Evolutionary conservation across 2,329 filamentous ascomycete species (phyloP).

Genomic region (Epichloe festucae): DNA sequence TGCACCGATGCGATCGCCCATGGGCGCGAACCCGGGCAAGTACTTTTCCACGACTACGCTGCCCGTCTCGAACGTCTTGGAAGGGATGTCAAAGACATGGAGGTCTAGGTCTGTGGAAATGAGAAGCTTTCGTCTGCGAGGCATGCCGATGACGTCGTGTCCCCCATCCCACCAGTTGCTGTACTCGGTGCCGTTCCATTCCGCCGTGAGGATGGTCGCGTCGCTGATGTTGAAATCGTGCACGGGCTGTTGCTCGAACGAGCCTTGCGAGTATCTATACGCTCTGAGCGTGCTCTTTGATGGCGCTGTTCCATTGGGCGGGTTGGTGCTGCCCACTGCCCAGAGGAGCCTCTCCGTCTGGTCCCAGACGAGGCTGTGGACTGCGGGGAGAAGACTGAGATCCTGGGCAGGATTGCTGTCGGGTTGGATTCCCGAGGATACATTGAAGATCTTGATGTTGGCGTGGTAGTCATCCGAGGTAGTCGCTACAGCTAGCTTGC

Average conservation of each 20-base stretch:
- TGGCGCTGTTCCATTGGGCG: background rate
- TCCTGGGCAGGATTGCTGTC: background rate
- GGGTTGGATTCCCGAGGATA: background rate
- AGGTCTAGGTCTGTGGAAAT: conserved; percentile 2
- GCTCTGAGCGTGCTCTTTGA: conserved; percentile 1
- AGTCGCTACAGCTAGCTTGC: conserved; percentile 1
- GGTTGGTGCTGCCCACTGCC: background rate
- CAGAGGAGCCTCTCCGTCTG: background rate
- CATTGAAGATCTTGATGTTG: conserved; percentile 1
- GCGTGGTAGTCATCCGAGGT: background rate
- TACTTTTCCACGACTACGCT: background rate
- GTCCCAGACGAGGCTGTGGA: conserved; percentile 2
- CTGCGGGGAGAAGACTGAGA: background rate
- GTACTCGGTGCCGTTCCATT: background rate
- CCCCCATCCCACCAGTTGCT: conserved; percentile 2
- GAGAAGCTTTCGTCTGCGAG: background rate
- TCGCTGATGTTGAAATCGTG: background rate
- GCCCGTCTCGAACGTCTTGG: background rate
- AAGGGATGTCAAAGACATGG: background rate
- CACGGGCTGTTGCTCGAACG: background rate
- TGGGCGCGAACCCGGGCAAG: background rate
- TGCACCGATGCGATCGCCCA: background rate
- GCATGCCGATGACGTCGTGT: background rate
- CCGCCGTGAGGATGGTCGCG: background rate
- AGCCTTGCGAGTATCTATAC: background rate